Base-by-base conservation (phyloP, 306 rosid genomes). In the Ochetophila trinervis region DNA sequence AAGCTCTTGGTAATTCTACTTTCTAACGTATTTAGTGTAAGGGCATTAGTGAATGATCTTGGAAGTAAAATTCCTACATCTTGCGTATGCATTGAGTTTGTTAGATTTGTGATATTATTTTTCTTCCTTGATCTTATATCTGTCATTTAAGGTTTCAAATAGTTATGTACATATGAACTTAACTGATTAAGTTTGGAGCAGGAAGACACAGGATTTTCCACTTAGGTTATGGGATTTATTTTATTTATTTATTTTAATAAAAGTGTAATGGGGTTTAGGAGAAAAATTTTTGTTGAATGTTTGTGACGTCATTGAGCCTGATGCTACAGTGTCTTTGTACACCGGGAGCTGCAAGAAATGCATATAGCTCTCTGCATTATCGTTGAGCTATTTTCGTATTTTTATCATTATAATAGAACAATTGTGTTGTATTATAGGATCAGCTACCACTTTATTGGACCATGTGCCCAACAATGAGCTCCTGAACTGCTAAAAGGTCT, bases 401-500 rank as follows among this genome's bases (percentile, higher is more conserved):
- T 64, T 64, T 51, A 65, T 73, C 71, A 51, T 10, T 27, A 30
- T 32, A 66, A 22, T 50, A 37, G 45, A 57, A 30, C 37, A 5
- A 9, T 16, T 17, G 15, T 35, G 32, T 27, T 35, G 45, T 40
- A 62, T 55, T 66, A 57, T 44, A 22, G 44, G 57, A n/a, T 59
- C 16, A 32, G 54, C 66, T n/a, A 23, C 40, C 37, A 50, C 70
- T 67, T 66, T 74, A 40, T 52, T 56, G 36, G 13, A 40, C 30
- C 59, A 63, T 70, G 42, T 53, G 53, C 45, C 61, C 52, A 47
- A 49, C 51, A 12, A 22, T 9, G 63, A 62, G 40, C 47, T 71
- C 59, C 56, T 59, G 69, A 74, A 56, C 70, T 54, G 60, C 77
- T 52, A 47, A 44, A 20, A 74, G 76, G 79, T 85, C 53, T 74